phyloP scores from a whole-genome alignment of 768 basidiomycete species.

The Macrolepiota dolichaula region DNA sequence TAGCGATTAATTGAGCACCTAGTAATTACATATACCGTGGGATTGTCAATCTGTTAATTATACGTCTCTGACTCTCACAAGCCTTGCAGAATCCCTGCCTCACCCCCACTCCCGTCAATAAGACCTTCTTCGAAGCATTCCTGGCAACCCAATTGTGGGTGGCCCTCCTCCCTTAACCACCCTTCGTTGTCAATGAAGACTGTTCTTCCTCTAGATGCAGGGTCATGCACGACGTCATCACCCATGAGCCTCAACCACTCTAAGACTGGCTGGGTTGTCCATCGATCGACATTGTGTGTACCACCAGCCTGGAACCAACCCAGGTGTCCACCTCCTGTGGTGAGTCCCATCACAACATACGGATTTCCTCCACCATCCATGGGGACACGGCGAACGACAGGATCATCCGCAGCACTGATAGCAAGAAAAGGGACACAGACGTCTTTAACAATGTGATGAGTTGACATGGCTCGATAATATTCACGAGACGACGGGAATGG shows the following conservation, averaged over 20 bases:
- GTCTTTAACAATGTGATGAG: constrained; percentile 53
- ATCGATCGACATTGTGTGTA: constrained; percentile 42
- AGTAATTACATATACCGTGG: constrained; percentile 1
- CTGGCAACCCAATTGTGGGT: constrained; percentile 54
- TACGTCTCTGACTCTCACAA: constrained; percentile 33
- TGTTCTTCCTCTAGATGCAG: constrained; percentile 22
- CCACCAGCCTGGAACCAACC: constrained; percentile 73
- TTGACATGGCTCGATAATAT: constrained; percentile 54
- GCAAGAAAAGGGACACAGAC: constrained; percentile 74
- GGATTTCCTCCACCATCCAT: constrained; percentile 50
- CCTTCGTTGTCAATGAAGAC: constrained; percentile 52
- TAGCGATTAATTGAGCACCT: constrained; percentile 59
- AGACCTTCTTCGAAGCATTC: constrained; percentile 50
- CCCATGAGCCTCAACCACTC: constrained; percentile 66
- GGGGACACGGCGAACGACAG: constrained; percentile 64
- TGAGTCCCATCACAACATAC: constrained; percentile 58
- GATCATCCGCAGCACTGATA: constrained; percentile 76
- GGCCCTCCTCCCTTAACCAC: constrained; percentile 56
- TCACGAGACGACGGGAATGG: constrained; percentile 43
- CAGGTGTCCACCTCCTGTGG: constrained; percentile 69
- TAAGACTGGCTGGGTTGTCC: constrained; percentile 69
- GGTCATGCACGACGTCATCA: constrained; percentile 43
- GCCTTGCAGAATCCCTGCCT: constrained; percentile 58
- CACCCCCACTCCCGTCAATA: constrained; percentile 49
- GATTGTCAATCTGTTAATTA: constrained; percentile 9